Percentiles rank a stretch among this genome's conserved stretches.
Evolutionary conservation across 805 yeast genomes (phyloP).

Genomic region (Candida sphagnicola): DNA sequence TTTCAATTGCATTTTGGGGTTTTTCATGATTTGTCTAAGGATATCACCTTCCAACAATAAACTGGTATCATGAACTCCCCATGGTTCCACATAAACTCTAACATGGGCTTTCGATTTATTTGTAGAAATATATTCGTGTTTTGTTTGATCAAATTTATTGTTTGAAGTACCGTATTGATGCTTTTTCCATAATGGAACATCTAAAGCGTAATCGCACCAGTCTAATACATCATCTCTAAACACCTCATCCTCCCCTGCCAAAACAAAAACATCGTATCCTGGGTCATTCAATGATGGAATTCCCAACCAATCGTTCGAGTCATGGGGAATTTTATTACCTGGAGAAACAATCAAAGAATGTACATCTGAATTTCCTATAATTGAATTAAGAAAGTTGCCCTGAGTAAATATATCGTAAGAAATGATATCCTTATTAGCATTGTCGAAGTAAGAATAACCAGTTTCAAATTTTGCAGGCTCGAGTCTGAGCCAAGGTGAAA

Average conservation of each 20-base stretch:
- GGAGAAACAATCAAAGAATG: constrained; percentile 20
- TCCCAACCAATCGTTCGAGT: constrained; percentile 25
- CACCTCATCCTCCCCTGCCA: constrained; percentile 40
- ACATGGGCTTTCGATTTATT: constrained; percentile 16
- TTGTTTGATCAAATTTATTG: constrained; percentile 12
- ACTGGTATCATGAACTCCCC: constrained; percentile 33
- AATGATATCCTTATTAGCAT: constrained; percentile 18
- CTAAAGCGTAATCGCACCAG: constrained; percentile 31
- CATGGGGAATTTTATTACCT: constrained; percentile 16
- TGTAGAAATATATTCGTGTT: constrained; percentile 17
- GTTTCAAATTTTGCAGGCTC: constrained; percentile 19
- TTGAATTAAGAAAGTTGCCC: background rate
- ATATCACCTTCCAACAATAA: constrained; percentile 24
- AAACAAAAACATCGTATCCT: constrained; percentile 22
- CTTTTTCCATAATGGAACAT: constrained; percentile 19
- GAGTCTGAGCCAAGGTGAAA: constrained; percentile 39
- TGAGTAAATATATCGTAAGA: too few relatives aligned
- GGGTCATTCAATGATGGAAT: constrained; percentile 28
- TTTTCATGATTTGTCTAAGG: background rate
- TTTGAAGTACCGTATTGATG: constrained; percentile 24
- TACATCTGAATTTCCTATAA: constrained; percentile 13
- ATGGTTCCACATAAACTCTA: constrained; percentile 26
- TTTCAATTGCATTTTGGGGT: background rate
- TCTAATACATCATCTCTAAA: constrained; percentile 37
- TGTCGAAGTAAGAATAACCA: constrained; percentile 33